These are phyloP conservation scores for Meredithiella fracta DNA, from an alignment of 2,329 filamentous ascomycete genomes.

Conservation along the genomic window DNA sequence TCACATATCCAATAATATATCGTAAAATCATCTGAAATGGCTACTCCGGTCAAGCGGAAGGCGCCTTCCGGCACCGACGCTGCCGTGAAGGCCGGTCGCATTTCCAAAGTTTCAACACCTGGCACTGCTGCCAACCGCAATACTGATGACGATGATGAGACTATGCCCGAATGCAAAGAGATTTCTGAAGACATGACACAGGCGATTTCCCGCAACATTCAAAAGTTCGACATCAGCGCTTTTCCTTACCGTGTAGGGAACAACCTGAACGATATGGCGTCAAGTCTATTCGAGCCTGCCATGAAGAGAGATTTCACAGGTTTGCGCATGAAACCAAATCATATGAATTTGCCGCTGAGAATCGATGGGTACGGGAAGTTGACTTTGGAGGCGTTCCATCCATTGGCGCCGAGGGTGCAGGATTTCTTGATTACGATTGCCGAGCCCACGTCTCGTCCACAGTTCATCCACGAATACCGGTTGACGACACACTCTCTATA, in stretches of 20 bases:
- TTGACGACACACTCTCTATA: constrained; percentile 88
- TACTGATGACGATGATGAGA: constrained; percentile 20
- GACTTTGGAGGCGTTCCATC: constrained; percentile 86
- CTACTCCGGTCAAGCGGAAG: constrained; percentile 47
- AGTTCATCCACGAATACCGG: constrained; percentile 83
- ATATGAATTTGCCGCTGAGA: constrained; percentile 80
- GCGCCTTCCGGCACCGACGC: constrained; percentile 33
- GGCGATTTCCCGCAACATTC: constrained; percentile 36
- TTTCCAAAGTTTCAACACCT: constrained; percentile 42
- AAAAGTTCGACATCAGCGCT: constrained; percentile 44
- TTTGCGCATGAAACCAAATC: constrained; percentile 69
- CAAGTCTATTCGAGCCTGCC: constrained; percentile 29
- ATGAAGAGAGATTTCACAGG: constrained; percentile 55
- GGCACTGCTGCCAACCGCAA: constrained; percentile 43
- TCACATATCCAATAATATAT: too few relatives aligned
- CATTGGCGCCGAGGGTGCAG: constrained; percentile 70
- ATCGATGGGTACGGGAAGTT: constrained; percentile 79
- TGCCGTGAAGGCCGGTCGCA: constrained; percentile 37
- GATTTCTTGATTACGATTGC: constrained; percentile 93
- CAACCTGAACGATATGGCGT: constrained; percentile 27
- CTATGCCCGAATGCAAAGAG: constrained; percentile 25
- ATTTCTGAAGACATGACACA: constrained; percentile 29
- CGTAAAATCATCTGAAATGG: constrained; percentile 33
- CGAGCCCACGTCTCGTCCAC: constrained; percentile 78
- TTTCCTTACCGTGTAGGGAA: constrained; percentile 20